Conservation (phyloP, 306 rosid species). For the Cucurbita pepo region DNA sequence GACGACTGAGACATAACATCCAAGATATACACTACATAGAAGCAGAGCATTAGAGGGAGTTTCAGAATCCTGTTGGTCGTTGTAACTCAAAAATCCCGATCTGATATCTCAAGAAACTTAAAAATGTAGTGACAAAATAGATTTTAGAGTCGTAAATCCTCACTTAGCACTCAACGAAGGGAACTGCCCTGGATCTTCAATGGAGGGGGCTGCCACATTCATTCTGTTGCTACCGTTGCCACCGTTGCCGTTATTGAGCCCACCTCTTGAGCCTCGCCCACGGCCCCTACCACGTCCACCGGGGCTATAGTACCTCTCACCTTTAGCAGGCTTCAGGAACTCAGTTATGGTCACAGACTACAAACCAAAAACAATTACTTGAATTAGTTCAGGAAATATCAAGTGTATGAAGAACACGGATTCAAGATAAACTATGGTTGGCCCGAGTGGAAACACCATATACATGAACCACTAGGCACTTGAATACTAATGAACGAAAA, state of each 20-base stretch:
- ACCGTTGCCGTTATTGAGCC: constrained; percentile 30
- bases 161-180: constrained; percentile 84
- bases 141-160: constrained; percentile 11
- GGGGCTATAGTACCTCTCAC: constrained; percentile 34
- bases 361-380: not conserved
- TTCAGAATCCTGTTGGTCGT: constrained; percentile 11
- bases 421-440: not conserved
- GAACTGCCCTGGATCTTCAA: constrained; percentile 74
- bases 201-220: constrained; percentile 55
- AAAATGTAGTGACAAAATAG: constrained; percentile 6
- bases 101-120: constrained; percentile 10
- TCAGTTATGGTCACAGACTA: constrained; percentile 77
- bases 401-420: not conserved
- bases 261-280: constrained; percentile 70
- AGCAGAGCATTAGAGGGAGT: constrained; percentile 14
- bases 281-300: constrained; percentile 84
- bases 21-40: constrained; percentile 29
- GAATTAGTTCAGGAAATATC: not conserved
- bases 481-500: too few relatives aligned
- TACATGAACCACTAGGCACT: not conserved
- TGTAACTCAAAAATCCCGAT: constrained; percentile 18
- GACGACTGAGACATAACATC: constrained; percentile 20
- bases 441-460: not conserved
- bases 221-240: constrained; percentile 22
- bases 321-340: constrained; percentile 89